Evolutionary conservation across 2,329 filamentous ascomycete species (phyloP), one percentile per base, ranked within the genome.

Genomic region (Pestalotiopsis sp.): DNA sequence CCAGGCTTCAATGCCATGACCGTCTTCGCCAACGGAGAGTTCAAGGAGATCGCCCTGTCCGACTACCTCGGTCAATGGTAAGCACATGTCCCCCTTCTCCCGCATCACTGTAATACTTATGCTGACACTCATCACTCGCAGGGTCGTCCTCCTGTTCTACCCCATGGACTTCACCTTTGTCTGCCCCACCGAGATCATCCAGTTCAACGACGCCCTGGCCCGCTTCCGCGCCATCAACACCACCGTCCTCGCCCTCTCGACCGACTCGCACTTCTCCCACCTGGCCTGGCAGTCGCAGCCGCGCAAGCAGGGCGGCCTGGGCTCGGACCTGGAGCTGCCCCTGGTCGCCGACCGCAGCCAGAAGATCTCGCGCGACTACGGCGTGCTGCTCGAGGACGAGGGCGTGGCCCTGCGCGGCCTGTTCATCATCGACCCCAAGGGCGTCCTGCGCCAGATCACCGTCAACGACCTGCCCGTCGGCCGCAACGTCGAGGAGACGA

Each of bases 151-250:
- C 41, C 86, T 88, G 72, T 91, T 91, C 83, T 88, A 91, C 78
- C 89, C 89, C 68, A 89, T 90, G 81, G 89, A 90, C 75, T 91
- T 89, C 85, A 90, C 89, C 73, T 91, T 91, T 73, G 88, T 91
- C 77, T 91, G 89, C 82, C 87, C 88, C 36, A 89, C 87, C 76
- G 87, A 91, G 80, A 90, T 91, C 80, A 86, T 89, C 75, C 88
- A 89, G 75, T 91, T 87, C 82, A 88, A 86, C 78, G 86, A 90
- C 68, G 86, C 87, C 66, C 83, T 87, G n/a, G 77, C 85, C 67
- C 86, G 89, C 74, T 91, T 91, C 80, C 81, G 82, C 70, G 83
- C 82, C 69, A 87, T 90, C 76, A 86, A 87, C 78, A 88, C 88
- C 70, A 80, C 84, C 68, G 87, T 91, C 67, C 84, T 89, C 68